These are phyloP conservation scores for Durio zibethinus DNA, from an alignment of 345 rosid species.

Conservation along the genomic window DNA sequence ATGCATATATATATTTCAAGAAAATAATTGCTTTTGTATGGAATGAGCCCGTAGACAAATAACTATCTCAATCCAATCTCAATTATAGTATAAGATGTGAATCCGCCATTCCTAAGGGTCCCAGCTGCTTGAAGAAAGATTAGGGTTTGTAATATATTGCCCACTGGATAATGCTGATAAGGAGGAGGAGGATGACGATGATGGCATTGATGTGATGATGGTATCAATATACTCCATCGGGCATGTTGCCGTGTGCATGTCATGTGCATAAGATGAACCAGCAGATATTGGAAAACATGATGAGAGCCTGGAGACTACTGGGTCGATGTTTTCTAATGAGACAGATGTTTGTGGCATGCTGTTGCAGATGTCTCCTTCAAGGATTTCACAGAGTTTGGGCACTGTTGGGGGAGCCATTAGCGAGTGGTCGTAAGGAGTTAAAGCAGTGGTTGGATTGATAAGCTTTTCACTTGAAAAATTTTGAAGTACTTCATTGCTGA, in stretches of 20 bases:
- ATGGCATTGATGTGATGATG: constrained; percentile 45
- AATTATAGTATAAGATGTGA: background rate
- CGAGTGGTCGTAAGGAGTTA: constrained; percentile 27
- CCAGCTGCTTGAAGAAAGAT: constrained; percentile 43
- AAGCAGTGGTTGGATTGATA: constrained; percentile 23
- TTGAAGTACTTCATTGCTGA: constrained; percentile 13
- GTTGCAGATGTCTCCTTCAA: constrained; percentile 35
- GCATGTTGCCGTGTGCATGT: constrained; percentile 22
- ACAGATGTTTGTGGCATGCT: constrained; percentile 26
- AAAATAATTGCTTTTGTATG: constrained; percentile 28
- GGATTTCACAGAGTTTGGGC: constrained; percentile 56
- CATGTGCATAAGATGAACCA: constrained; percentile 23
- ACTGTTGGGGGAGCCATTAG: constrained; percentile 26
- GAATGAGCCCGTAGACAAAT: no score
- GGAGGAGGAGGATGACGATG: constrained; percentile 39
- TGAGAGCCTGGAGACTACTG: constrained; percentile 28
- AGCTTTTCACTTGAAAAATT: constrained; percentile 15
- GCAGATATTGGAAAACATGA: constrained; percentile 28
- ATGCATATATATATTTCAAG: constrained; percentile 23
- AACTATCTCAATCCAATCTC: constrained; percentile 3
- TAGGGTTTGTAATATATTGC: constrained; percentile 57
- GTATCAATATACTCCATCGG: constrained; percentile 58
- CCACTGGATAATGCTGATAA: constrained; percentile 39
- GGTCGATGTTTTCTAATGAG: constrained; percentile 20
- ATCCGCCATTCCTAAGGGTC: constrained; percentile 38